Percentiles rank a stretch among this genome's conserved stretches.
Conservation (phyloP, 768 basidiomycete genomes). For the Hortiboletus flavorubellus region DNA sequence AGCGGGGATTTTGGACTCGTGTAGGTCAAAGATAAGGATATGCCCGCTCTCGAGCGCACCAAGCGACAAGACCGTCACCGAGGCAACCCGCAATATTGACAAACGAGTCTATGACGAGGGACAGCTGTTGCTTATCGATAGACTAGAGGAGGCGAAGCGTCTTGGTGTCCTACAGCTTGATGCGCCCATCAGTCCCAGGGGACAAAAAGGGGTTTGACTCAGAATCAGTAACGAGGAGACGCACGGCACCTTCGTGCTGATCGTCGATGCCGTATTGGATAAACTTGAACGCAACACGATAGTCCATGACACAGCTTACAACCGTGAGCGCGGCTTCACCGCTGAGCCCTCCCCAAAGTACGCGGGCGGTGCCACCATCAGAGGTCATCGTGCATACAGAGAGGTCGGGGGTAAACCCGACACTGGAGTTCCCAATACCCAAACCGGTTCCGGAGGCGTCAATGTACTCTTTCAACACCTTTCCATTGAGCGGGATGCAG, state of each 20-base stretch:
- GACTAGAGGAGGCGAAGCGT: slow-evolving; percentile 60
- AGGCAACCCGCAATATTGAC: slow-evolving; percentile 46
- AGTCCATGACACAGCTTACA: slow-evolving; percentile 58
- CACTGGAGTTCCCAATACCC: slow-evolving; percentile 71
- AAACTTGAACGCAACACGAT: slow-evolving; percentile 42
- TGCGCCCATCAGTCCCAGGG: slow-evolving; percentile 56
- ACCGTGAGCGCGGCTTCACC: slow-evolving; percentile 65
- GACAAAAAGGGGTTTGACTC: slow-evolving; percentile 41
- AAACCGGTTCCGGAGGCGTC: slow-evolving; percentile 60
- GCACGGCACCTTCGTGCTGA: slow-evolving; percentile 59
- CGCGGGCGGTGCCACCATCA: slow-evolving; percentile 60
- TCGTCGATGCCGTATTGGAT: slow-evolving; percentile 51
- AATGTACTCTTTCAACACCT: slow-evolving; percentile 65
- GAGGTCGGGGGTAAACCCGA: slow-evolving; percentile 68
- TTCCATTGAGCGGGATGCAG: slow-evolving; percentile 67
- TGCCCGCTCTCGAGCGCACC: slow-evolving; percentile 56
- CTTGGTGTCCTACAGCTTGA: slow-evolving; percentile 73
- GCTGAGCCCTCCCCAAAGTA: slow-evolving; percentile 70
- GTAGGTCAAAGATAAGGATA: slow-evolving; percentile 53
- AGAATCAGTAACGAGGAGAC: slow-evolving; percentile 52
- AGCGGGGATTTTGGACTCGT: slow-evolving; percentile 23
- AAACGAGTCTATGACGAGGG: slow-evolving; percentile 46
- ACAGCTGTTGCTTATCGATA: slow-evolving; percentile 38
- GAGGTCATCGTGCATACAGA: slow-evolving; percentile 58
- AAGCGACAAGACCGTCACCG: slow-evolving; percentile 43